phyloP scores from a whole-genome alignment of 345 rosid genomes.

The Citrus mangshanensis region DNA sequence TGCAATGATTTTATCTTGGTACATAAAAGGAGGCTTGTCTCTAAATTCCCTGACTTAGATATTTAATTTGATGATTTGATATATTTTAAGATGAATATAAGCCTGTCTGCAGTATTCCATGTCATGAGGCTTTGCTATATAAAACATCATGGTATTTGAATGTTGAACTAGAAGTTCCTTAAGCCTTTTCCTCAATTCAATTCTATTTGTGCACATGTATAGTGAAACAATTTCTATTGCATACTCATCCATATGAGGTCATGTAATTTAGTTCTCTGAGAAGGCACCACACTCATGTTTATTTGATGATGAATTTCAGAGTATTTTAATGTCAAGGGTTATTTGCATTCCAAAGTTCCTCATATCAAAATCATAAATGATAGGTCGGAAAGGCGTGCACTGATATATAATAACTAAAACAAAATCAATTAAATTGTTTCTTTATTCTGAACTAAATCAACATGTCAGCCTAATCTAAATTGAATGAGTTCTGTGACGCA shows the following conservation, averaged over 20 bases:
- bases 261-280: neutral
- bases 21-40: neutral
- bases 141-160: neutral
- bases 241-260: neutral
- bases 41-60: neutral
- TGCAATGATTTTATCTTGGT: neutral
- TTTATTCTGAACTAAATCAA: neutral
- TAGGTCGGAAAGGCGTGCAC: neutral
- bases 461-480: neutral
- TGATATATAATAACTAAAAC: neutral
- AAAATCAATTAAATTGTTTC: neutral
- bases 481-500: conserved; percentile 33
- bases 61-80: neutral
- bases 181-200: neutral
- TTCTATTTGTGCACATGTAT: neutral
- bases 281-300: neutral
- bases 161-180: neutral
- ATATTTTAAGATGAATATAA: neutral
- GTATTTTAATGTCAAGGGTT: neutral
- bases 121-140: neutral
- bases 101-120: neutral
- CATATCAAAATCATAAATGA: neutral
- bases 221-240: neutral
- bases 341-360: neutral
- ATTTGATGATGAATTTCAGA: neutral